Conservation (phyloP, 768 basidiomycete species). For the Panellus pusillus region DNA sequence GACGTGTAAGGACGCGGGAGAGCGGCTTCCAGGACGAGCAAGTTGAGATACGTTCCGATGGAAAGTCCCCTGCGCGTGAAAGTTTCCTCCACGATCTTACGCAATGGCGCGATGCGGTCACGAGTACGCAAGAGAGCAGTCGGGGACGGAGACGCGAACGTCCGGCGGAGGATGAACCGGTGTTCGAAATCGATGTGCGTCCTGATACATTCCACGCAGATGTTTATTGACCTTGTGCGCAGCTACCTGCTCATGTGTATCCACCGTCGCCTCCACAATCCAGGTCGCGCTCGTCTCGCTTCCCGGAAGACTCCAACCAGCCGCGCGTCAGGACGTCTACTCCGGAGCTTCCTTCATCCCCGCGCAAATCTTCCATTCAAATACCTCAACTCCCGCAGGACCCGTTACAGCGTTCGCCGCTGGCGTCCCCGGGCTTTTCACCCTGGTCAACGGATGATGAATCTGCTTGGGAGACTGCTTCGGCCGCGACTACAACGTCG, state of each 20-base stretch:
- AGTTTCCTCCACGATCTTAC: constrained; percentile 44
- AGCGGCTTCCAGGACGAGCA: constrained; percentile 28
- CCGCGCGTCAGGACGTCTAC: constrained; percentile 40
- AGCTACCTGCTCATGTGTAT: constrained; percentile 45
- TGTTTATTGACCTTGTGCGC: constrained; percentile 17
- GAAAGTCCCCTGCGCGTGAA: constrained; percentile 44
- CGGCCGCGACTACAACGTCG: constrained; percentile 60
- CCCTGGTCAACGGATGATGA: constrained; percentile 80
- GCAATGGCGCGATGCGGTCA: constrained; percentile 59
- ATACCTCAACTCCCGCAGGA: constrained; percentile 2
- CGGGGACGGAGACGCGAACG: constrained; percentile 69
- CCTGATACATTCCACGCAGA: constrained; percentile 28
- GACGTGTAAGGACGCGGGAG: constrained; percentile 57
- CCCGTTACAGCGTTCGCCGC: constrained; percentile 32
- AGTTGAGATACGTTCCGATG: constrained; percentile 32
- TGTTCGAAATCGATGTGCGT: constrained; percentile 31
- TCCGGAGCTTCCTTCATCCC: constrained; percentile 33
- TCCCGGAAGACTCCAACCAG: constrained; percentile 19
- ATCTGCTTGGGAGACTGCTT: constrained; percentile 73
- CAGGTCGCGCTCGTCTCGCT: constrained; percentile 41
- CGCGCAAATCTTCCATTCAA: constrained; percentile 23
- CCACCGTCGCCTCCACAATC: constrained; percentile 59
- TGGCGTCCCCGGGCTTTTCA: constrained; percentile 42
- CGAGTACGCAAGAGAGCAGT: constrained; percentile 40
- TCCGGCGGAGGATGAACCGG: constrained; percentile 36